Percentiles rank a stretch among this genome's conserved stretches.
These are phyloP conservation scores for Dioscorea alata DNA, from an alignment of 106 monocot species.

Conservation along the genomic window DNA sequence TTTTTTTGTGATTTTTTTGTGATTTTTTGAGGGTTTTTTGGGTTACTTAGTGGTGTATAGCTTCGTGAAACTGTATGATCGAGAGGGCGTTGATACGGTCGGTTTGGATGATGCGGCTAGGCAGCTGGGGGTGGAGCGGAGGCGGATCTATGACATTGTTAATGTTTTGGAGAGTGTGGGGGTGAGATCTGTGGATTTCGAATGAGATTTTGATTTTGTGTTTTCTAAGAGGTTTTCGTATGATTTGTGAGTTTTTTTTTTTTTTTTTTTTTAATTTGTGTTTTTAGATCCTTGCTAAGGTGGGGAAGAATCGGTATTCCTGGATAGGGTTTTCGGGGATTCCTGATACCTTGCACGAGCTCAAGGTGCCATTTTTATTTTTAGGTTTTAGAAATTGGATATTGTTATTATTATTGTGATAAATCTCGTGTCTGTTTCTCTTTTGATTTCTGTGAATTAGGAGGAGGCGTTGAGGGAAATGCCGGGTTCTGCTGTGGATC, in stretches of 20 bases:
- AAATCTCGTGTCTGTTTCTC: not conserved
- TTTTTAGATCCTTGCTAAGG: slow-evolving; percentile 55
- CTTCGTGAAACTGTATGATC: slow-evolving; percentile 44
- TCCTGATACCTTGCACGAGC: slow-evolving; percentile 46
- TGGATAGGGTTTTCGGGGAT: slow-evolving; percentile 92
- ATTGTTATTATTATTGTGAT: no score
- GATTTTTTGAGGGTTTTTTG: not conserved
- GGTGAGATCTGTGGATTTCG: slow-evolving; percentile 32
- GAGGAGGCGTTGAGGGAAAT: slow-evolving; percentile 32
- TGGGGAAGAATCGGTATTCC: slow-evolving; percentile 74
- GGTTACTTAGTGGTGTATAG: not conserved
- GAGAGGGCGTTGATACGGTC: slow-evolving; percentile 52
- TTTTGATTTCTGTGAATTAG: slow-evolving; percentile 9
- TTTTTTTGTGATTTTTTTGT: not conserved
- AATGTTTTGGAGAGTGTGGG: slow-evolving; percentile 93
- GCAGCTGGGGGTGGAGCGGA: slow-evolving; percentile 75
- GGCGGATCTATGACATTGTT: slow-evolving; percentile 98
- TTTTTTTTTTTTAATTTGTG: not conserved
- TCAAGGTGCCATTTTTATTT: slow-evolving; percentile 42
- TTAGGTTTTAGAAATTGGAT: no score
- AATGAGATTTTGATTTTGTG: not conserved
- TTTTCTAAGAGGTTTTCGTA: no score
- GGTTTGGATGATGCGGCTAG: slow-evolving; percentile 76
- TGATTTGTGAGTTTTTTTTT: slow-evolving; percentile 1
- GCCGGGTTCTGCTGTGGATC: not conserved